Base-by-base conservation (phyloP, 176 grass and related monocot species). In the Aegilops speltoides region DNA sequence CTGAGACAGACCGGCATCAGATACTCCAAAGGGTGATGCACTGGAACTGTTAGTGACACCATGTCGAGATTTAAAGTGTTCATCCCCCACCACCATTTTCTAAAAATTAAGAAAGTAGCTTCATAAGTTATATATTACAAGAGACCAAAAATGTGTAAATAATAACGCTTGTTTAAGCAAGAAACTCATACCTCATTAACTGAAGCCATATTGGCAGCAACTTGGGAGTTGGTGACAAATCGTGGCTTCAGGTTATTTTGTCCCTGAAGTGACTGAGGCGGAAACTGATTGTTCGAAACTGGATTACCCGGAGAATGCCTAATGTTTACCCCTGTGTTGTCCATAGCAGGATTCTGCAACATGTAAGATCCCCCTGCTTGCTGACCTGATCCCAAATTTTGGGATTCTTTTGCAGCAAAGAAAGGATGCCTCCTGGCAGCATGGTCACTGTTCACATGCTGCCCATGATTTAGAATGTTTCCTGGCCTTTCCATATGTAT, bases 321-420 rank as follows among this genome's bases (percentile, higher is more conserved):
- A 78, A 89, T 90, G 82, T 95, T 93, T 87, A 83, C 88, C 84
- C 91, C 92, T 69, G 90, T 88, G 82, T 63, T 93, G 22, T 83
- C 79, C 56, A 86, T 89, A 46, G 62, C 22, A 81, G 89, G 88
- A 77, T 91, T 92, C 81, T 86, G 90, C 69, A 90, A 84, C 82
- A 89, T 91, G 68, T 83, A 80, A 87, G 87, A 74, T 76, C 85
- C 82, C 72, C 88, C 80, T 63, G 84, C 83, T 87, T 89, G 87
- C 66, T 89, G 86, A 76, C 81, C 78, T 56, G 86, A 87, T 46
- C 73, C 74, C 14, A 40, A 40, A 81, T 85, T 83, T 40, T 86
- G 87, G 10, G 83, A 57, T 57, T 87, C 82, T 17, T 85, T 92
- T 80, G 82, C 79, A 83, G 66, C 61, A 73, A 92, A 88, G 12